These are phyloP conservation scores for Crataegus laevigata DNA, from an alignment of 306 rosid genomes.

Conservation along the genomic window DNA sequence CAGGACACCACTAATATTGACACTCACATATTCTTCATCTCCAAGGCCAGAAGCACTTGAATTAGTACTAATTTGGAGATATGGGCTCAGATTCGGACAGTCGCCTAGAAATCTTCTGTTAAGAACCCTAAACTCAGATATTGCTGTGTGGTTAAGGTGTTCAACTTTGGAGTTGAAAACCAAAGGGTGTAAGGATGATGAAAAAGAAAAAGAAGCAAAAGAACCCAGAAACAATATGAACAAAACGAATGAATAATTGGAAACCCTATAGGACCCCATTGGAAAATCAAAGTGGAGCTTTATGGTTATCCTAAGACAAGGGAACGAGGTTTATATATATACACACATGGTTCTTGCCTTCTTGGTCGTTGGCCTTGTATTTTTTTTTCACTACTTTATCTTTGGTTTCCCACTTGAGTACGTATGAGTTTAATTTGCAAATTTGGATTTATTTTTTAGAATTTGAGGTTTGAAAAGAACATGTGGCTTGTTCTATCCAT, in stretches of 20 bases:
- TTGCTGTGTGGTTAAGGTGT: slow-evolving; percentile 53
- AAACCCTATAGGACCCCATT: not conserved
- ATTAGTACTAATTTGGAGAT: slow-evolving; percentile 22
- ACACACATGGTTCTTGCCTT: not conserved
- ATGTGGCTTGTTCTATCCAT: not conserved
- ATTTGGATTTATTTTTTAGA: not conserved
- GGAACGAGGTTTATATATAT: not conserved
- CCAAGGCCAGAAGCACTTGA: slow-evolving; percentile 26
- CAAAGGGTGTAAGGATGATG: slow-evolving; percentile 22
- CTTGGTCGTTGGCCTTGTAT: not conserved
- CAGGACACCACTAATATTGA: slow-evolving; percentile 48
- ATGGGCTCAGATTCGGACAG: slow-evolving; percentile 31
- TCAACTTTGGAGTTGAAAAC: slow-evolving; percentile 19
- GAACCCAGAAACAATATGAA: not conserved
- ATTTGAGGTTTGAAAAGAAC: not conserved
- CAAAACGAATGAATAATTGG: not conserved
- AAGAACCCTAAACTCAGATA: slow-evolving; percentile 55
- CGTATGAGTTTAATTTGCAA: not conserved
- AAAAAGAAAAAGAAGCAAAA: slow-evolving; percentile 8
- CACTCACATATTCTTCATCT: slow-evolving; percentile 46
- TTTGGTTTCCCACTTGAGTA: not conserved
- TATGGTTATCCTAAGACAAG: not conserved
- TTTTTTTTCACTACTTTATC: not conserved
- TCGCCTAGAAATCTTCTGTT: slow-evolving; percentile 40
- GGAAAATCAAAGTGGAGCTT: not conserved